A percentile compares a stretch with the other conserved stretches of the same genome.
Conservation (phyloP, 495 filamentous ascomycete species). For the Chaetomium cochliodes region DNA sequence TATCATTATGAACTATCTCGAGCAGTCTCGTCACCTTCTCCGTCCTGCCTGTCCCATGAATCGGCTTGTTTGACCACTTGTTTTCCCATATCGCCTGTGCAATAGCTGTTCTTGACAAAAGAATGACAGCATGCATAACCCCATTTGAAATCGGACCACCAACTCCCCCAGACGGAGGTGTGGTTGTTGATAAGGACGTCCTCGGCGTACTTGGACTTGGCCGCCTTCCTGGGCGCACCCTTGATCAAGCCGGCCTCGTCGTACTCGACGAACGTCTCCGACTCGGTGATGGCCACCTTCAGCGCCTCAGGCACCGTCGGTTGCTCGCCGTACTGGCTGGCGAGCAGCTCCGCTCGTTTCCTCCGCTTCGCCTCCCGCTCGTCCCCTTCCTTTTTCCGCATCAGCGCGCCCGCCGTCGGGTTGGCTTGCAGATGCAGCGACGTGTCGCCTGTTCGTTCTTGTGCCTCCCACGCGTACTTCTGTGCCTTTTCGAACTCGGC, state of each 20-base stretch:
- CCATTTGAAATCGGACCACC: conserved; percentile 95
- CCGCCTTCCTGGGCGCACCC: conserved; percentile 69
- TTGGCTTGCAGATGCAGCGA: conserved; percentile 90
- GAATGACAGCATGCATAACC: conserved; percentile 97
- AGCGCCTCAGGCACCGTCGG: conserved; percentile 62
- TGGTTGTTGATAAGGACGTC: conserved; percentile 90
- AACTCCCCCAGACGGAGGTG: conserved; percentile 90
- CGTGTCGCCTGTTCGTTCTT: conserved; percentile 73
- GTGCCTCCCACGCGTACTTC: conserved; percentile 90
- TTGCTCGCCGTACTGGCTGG: conserved; percentile 82
- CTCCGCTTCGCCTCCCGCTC: conserved; percentile 67
- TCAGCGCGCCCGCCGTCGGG: conserved; percentile 84
- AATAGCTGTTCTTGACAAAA: conserved; percentile 92
- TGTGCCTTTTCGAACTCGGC: conserved; percentile 91
- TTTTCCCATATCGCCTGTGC: conserved; percentile 85
- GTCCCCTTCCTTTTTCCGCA: conserved; percentile 72
- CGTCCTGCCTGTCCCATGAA: conserved; percentile 30
- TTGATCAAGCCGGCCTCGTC: conserved; percentile 87
- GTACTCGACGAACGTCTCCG: conserved; percentile 91
- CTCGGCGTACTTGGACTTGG: conserved; percentile 87
- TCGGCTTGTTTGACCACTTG: conserved; percentile 45
- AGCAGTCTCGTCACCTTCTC: not conserved
- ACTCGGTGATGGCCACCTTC: conserved; percentile 70
- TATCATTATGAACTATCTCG: conserved; percentile 30
- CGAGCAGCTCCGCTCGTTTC: conserved; percentile 65